Base-by-base conservation (phyloP, 2,329 filamentous ascomycete genomes). In the Colletotrichum sp. region DNA sequence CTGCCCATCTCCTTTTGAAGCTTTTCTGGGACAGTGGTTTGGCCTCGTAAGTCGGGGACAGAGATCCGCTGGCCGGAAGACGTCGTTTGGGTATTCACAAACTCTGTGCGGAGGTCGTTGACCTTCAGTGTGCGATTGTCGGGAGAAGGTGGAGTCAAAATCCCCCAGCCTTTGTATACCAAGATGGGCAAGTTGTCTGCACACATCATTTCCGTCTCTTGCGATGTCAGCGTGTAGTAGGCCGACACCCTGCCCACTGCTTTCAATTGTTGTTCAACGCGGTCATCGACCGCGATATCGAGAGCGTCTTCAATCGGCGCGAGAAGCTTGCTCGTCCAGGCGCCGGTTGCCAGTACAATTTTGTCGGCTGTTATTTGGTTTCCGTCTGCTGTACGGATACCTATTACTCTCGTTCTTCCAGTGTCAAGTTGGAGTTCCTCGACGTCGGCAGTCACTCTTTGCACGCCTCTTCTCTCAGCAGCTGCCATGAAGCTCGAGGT, bases 301-400 rank as follows among this genome's bases (percentile, higher is more conserved):
- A 74, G n/a, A 21, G 28, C 4, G 21, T 70, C 60, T n/a, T 74
- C 72, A 34, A 71, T 30, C 3, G 72, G 67, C 10, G 72, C 24
- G n/a, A 74, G 92, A n/a, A 94, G 83, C 77, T 91, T 87, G 73
- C 83, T 85, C 18, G 83, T 84, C 90, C 91, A 94, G 28, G 83
- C 81, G 0, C 90, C 89, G 0, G 88, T 90, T 7, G 89, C 88
- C 9, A 89, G 84, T 32, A 94, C 83, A 66, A 94, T 84, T 5
- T 86, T 85, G 76, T 93, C 88, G 3, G 84, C 83, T 60, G 48
- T 71, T 6, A 71, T 52, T 8, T 8, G 12, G 5, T 21, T 60
- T n/a, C 67, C 60, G 18, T 60, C 48, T 15, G 18, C 60, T 10
- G 43, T 52, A 16, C 43, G 32, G 7, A 60, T 34, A 7, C 72